Percentiles rank a stretch among this genome's conserved stretches.
Conservation (phyloP, 2,329 filamentous ascomycete genomes). For the Leptosphaerulina australis region DNA sequence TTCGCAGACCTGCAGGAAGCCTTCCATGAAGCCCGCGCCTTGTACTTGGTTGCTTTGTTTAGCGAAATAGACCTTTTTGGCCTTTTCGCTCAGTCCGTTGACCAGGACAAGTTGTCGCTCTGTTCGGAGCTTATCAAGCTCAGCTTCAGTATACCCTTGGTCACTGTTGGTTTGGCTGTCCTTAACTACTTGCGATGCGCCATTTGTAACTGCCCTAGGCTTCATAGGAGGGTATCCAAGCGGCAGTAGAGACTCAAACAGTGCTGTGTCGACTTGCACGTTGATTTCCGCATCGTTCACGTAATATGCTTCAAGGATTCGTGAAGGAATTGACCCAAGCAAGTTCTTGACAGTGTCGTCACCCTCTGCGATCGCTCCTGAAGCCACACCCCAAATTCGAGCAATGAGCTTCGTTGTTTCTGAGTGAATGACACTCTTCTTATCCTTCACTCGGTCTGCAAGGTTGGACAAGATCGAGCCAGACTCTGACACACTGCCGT, state of each 20-base stretch:
- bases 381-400: conserved; percentile 91
- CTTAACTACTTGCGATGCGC: conserved; percentile 65
- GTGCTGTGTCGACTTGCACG: conserved; percentile 78
- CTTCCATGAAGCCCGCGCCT: conserved; percentile 73
- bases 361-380: conserved; percentile 82
- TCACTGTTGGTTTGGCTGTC: conserved; percentile 60
- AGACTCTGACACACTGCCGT: conserved; percentile 74
- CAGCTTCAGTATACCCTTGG: conserved; percentile 55
- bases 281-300: conserved; percentile 89
- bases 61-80: conserved; percentile 86
- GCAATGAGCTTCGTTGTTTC: conserved; percentile 85
- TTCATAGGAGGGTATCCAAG: conserved; percentile 81
- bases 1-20: conserved; percentile 85
- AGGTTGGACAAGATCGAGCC: conserved; percentile 82
- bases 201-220: conserved; percentile 56
- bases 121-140: conserved; percentile 77
- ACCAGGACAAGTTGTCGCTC: conserved; percentile 84
- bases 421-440: conserved; percentile 77
- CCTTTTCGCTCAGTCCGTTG: conserved; percentile 74
- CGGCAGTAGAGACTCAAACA: conserved; percentile 88
- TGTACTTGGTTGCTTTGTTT: conserved; percentile 79
- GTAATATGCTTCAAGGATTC: conserved; percentile 86
- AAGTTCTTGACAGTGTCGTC: conserved; percentile 76
- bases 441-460: conserved; percentile 87
- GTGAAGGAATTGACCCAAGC: conserved; percentile 81